phyloP scores from a whole-genome alignment of 345 rosid species.

The Syzygium grande region DNA sequence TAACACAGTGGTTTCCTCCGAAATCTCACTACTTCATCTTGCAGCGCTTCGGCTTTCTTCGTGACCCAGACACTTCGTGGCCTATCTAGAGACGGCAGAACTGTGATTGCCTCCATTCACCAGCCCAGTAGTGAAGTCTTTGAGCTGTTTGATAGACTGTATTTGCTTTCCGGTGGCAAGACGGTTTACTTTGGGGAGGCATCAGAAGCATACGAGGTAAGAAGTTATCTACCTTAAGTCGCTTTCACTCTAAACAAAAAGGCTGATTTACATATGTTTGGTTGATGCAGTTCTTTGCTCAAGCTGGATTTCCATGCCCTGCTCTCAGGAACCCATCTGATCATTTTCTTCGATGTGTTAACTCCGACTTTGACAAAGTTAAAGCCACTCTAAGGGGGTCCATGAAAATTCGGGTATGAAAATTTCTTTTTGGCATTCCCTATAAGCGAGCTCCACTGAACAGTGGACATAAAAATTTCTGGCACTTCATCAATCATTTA shows the following conservation, averaged over 20 bases:
- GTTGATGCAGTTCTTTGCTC: conserved; percentile 78
- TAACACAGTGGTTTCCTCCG: not conserved
- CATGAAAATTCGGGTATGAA: conserved; percentile 71
- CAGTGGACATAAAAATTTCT: not conserved
- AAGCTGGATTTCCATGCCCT: conserved; percentile 97
- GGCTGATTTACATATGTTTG: not conserved
- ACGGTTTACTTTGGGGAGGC: conserved; percentile 86
- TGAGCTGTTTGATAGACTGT: conserved; percentile 80
- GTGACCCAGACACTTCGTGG: conserved; percentile 86
- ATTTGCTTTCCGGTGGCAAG: conserved; percentile 90
- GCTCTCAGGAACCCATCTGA: conserved; percentile 94
- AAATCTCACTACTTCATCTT: not conserved
- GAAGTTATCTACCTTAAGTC: not conserved
- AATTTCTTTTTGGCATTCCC: not conserved
- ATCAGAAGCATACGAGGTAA: conserved; percentile 90
- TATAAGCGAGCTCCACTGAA: not conserved
- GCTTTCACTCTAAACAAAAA: not conserved
- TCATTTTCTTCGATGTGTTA: conserved; percentile 88
- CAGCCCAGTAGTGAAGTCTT: conserved; percentile 97
- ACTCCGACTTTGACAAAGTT: conserved; percentile 94
- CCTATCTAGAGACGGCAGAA: conserved; percentile 85
- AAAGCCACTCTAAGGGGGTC: conserved; percentile 92
- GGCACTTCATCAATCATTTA: not conserved
- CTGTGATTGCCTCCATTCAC: conserved; percentile 92
- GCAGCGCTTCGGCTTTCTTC: conserved; percentile 94